phyloP scores from a whole-genome alignment of 202 grass and related monocot genomes.

The Hordeum pubiflorum region DNA sequence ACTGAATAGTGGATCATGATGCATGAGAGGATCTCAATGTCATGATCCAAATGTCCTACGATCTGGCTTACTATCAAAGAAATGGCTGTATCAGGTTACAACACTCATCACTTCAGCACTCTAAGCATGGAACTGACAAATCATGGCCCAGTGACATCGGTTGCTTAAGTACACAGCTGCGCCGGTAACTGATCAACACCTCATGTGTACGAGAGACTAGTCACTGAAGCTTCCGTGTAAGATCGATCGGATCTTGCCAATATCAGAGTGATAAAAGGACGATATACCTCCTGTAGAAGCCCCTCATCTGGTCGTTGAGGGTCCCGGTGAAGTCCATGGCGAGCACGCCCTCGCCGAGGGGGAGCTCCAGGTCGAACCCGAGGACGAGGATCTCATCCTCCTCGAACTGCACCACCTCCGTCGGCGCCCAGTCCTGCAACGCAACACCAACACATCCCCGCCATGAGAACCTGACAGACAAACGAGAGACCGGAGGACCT shows the following conservation, averaged over 20 bases:
- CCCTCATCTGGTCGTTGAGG: conserved; percentile 77
- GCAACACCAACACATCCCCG: neutral
- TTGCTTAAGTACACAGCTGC: neutral
- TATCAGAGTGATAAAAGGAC: neutral
- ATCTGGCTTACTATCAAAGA: neutral
- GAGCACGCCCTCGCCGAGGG: conserved; percentile 45
- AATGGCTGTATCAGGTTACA: neutral
- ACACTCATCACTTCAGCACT: neutral
- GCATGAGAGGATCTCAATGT: neutral
- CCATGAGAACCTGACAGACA: neutral
- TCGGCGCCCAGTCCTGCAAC: conserved; percentile 38
- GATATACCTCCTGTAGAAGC: conserved; percentile 68
- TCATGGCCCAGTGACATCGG: neutral
- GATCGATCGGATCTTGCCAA: neutral
- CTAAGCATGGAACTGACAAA: neutral
- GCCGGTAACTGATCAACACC: neutral
- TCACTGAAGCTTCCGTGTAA: neutral
- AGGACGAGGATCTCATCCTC: conserved; percentile 72
- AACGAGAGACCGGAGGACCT: neutral
- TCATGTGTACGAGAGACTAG: neutral
- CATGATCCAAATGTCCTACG: neutral
- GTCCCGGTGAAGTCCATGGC: conserved; percentile 51
- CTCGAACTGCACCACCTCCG: conserved; percentile 32
- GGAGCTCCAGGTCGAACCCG: conserved; percentile 42
- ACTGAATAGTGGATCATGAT: neutral